phyloP scores from a whole-genome alignment of 495 filamentous ascomycete species.

The Daldinia decipiens region DNA sequence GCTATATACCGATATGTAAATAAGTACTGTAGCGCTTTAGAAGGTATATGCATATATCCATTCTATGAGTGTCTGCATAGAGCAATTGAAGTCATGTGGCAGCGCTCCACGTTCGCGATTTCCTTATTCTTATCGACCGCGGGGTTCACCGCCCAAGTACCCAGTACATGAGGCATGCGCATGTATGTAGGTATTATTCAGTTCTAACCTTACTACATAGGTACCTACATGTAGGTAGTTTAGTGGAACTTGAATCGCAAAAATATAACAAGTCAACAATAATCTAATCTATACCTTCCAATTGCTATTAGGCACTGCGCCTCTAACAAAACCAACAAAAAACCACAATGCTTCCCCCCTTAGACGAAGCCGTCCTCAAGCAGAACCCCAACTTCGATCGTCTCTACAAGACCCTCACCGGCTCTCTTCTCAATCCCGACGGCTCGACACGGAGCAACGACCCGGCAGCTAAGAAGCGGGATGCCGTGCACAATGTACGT shows the following conservation, averaged over 20 bases:
- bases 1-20: not conserved
- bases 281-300: no score
- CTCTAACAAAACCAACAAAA: constrained; percentile 12
- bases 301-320: not conserved
- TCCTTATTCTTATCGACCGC: constrained; percentile 15
- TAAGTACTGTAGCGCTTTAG: not conserved
- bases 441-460: constrained; percentile 67
- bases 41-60: not conserved
- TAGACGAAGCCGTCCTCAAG: constrained; percentile 69
- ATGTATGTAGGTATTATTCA: no score
- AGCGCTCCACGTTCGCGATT: constrained; percentile 39
- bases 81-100: constrained; percentile 32
- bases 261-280: no score
- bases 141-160: constrained; percentile 25
- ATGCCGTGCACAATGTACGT: constrained; percentile 63
- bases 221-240: no score
- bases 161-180: not conserved
- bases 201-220: no score
- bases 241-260: no score
- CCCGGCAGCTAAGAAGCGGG: constrained; percentile 62
- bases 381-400: constrained; percentile 72
- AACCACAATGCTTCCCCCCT: constrained; percentile 69
- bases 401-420: constrained; percentile 69
- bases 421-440: constrained; percentile 67
- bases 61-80: not conserved